Evolutionary conservation across 2,329 filamentous ascomycete species (phyloP), one percentile per base, ranked within the genome.

Genomic region (Lachnellula arida): DNA sequence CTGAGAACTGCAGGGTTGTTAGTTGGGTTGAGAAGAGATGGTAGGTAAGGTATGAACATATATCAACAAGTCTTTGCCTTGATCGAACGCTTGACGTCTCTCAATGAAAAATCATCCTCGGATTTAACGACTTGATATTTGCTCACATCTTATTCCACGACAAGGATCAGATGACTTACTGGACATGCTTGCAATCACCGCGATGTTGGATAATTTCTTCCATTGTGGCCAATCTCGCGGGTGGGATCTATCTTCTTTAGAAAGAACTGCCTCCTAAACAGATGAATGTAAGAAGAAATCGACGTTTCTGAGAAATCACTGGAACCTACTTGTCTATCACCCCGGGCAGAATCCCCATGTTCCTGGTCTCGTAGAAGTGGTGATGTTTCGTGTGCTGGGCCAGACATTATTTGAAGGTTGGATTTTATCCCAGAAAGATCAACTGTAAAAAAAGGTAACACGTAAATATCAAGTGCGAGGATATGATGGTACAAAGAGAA

Each of bases 121-220:
- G 4, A 32, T 12, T 32, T 3, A 32, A 32, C 28, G 28, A 32
- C 28, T 32, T 32, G 28, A 32, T 32, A 32, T 11, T 32, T 12
- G 28, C 3, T 9, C 28, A 32, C 28, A 32, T 32, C 28, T 32
- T 32, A 12, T 4, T 32, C 9, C 28, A 32, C 9, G 9, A 9
- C 28, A 32, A 32, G 9, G 15, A 25, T 32, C 17, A 46, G 39
- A n/a, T 50, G 39, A 59, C 55, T 39, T 58, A 60, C 65, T 60
- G 32, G 63, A 56, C 65, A 67, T 65, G 14, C 59, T 60, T 6
- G 60, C 63, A 47, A 67, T 62, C 1, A 67, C 57, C 5, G 57
- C 64, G 39, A 67, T 65, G 19, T 66, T 66, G 4, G 51, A 56
- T 9, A 62, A 42, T 34, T 66, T 67, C 39, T 65, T 64, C 54